These are phyloP conservation scores for Diaporthe vaccinii DNA, from an alignment of 2,329 filamentous ascomycete genomes.

Conservation along the genomic window DNA sequence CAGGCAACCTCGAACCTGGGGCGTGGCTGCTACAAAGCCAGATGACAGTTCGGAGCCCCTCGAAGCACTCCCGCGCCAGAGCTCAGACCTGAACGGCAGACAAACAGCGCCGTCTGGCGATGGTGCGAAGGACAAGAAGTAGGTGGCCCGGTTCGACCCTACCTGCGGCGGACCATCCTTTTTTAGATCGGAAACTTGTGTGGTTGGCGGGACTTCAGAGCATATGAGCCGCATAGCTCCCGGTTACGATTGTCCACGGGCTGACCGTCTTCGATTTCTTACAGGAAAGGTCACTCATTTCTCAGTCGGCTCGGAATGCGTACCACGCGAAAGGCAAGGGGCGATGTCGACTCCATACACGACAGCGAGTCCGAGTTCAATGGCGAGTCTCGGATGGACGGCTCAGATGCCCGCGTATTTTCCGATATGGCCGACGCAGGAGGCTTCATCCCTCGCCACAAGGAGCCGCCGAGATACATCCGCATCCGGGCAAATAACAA, in stretches of 20 bases:
- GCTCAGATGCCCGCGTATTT: conserved; percentile 86
- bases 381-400: conserved; percentile 77
- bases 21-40: conserved; percentile 57
- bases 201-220: not conserved
- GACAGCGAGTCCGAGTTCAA: conserved; percentile 79
- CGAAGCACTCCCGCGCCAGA: conserved; percentile 51
- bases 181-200: not conserved
- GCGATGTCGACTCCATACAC: conserved; percentile 60
- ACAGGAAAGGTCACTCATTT: conserved; percentile 89
- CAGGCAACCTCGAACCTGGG: conserved; percentile 68
- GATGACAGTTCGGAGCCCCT: conserved; percentile 61
- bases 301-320: conserved; percentile 84
- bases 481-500: conserved; percentile 87
- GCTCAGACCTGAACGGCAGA: conserved; percentile 58
- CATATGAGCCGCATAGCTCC: not conserved
- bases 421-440: conserved; percentile 78
- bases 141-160: conserved; percentile 49
- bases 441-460: conserved; percentile 87
- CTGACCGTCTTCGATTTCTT: conserved; percentile 39
- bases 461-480: conserved; percentile 92
- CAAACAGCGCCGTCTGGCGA: conserved; percentile 53
- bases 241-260: not conserved
- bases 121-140: conserved; percentile 75
- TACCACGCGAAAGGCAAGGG: conserved; percentile 79
- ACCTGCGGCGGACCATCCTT: not conserved